Base-by-base conservation (phyloP, 805 yeast genomes). In the Saturnispora bothae region DNA sequence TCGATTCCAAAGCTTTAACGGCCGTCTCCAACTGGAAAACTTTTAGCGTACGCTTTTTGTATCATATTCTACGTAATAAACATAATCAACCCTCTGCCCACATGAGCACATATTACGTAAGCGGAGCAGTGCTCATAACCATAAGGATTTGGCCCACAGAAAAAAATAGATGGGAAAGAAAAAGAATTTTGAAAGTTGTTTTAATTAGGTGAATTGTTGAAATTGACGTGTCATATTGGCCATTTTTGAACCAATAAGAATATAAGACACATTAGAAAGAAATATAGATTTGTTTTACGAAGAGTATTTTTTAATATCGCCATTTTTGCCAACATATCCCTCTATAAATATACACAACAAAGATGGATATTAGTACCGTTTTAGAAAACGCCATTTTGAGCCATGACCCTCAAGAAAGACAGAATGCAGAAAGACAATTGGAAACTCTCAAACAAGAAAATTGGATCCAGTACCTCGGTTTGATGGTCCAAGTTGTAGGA, bases 321-420 rank as follows among this genome's bases (percentile, higher is more conserved):
- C 20, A 14, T 20, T 31, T 20, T 31, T 12, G 14, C 13, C 26
- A 23, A 14, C 28, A n/a, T 6, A 26, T 26, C 28, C 15, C 15
- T n/a, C 28, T 8, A n/a, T 26, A 28, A 29, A 22, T 22, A 29
- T 13, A 30, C 30, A 20, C 21, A 13, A 28, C 16, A 9, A 29
- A n/a, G 21, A 71, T 70, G 73, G 82, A 83, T 61, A 73, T 85
- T 54, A 73, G 76, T 47, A 69, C 69, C 49, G 65, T 82, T 44
- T 73, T 86, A 53, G 94, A 84, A 56, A 77, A 78, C 51, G 94
- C 95, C 42, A 73, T 86, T 55, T 63, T 81, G 49, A 73, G 71
- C 53, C 72, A 78, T 17, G 76, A 83, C 57, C 76, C 79, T 27
- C 60, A 64, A 41, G 69, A 73, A 48, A 76, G 96, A 63, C 61